Conservation (phyloP, 306 rosid genomes). For the Hippophae rhamnoides region DNA sequence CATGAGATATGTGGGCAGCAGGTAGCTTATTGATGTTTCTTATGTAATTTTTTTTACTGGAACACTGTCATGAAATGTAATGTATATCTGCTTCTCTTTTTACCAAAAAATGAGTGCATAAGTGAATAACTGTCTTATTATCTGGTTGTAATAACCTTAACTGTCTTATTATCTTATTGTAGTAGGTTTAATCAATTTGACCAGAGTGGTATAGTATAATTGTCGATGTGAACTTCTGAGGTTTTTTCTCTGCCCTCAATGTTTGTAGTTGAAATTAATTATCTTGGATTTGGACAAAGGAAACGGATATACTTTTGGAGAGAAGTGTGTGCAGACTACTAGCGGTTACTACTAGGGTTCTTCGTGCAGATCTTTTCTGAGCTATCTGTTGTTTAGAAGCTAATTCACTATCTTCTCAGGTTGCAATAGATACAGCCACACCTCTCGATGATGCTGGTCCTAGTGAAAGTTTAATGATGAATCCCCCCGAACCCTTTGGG, state of each 20-base stretch:
- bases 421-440: conserved; percentile 74
- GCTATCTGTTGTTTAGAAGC: background rate
- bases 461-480: conserved; percentile 57
- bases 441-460: conserved; percentile 85
- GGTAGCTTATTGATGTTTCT: conserved; percentile 27
- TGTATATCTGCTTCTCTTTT: background rate
- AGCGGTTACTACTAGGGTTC: background rate
- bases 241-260: too few relatives aligned
- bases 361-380: background rate
- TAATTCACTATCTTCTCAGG: conserved; percentile 14
- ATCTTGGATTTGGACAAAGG: too few relatives aligned
- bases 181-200: too few relatives aligned
- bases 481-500: conserved; percentile 47
- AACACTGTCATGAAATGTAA: background rate
- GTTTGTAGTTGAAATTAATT: too few relatives aligned
- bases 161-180: too few relatives aligned
- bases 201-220: too few relatives aligned
- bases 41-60: too few relatives aligned
- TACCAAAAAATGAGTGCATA: background rate
- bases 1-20: conserved; percentile 88
- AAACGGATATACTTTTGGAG: too few relatives aligned
- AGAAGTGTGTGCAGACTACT: background rate
- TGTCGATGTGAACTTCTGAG: too few relatives aligned
- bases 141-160: too few relatives aligned
- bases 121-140: too few relatives aligned